phyloP scores from a whole-genome alignment of 805 yeast species.

The Komagataella ulmi region DNA sequence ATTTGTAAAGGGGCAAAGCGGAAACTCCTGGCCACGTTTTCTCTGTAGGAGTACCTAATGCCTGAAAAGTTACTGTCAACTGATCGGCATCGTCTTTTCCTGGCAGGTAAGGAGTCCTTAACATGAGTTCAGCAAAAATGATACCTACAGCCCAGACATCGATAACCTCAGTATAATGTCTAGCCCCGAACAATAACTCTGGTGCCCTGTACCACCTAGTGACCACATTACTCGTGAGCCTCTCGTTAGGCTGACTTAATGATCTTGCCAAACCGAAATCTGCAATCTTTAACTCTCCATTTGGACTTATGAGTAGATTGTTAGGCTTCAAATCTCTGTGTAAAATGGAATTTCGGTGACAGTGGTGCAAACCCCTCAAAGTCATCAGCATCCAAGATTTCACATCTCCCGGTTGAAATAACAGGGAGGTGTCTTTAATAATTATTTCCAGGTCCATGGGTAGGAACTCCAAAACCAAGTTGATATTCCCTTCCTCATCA shows the following conservation, averaged over 20 bases:
- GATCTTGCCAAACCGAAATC: slow-evolving; percentile 95
- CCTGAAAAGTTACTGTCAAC: slow-evolving; percentile 84
- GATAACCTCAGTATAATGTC: slow-evolving; percentile 78
- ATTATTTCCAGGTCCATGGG: slow-evolving; percentile 88
- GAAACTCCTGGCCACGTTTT: slow-evolving; percentile 85
- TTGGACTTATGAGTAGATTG: slow-evolving; percentile 74
- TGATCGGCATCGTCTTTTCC: slow-evolving; percentile 88
- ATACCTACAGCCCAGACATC: slow-evolving; percentile 97
- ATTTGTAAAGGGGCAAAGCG: slow-evolving; percentile 61
- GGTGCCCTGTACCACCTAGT: slow-evolving; percentile 98
- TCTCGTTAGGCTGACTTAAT: slow-evolving; percentile 63
- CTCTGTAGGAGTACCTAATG: slow-evolving; percentile 93
- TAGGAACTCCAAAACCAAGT: slow-evolving; percentile 80
- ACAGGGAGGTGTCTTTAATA: slow-evolving; percentile 62
- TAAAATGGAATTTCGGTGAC: slow-evolving; percentile 80
- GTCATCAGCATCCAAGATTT: slow-evolving; percentile 95
- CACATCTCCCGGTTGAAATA: slow-evolving; percentile 77
- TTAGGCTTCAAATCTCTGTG: slow-evolving; percentile 94
- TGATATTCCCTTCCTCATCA: slow-evolving; percentile 34
- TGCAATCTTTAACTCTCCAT: slow-evolving; percentile 83
- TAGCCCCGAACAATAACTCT: slow-evolving; percentile 77
- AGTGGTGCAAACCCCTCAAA: slow-evolving; percentile 85
- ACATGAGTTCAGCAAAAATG: slow-evolving; percentile 91
- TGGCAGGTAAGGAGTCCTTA: slow-evolving; percentile 89
- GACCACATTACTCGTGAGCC: slow-evolving; percentile 84